Percentiles rank a stretch among this genome's conserved stretches.
Conservation (phyloP, 352 stramenopile genomes). For the Halophytophthora polymorphica region DNA sequence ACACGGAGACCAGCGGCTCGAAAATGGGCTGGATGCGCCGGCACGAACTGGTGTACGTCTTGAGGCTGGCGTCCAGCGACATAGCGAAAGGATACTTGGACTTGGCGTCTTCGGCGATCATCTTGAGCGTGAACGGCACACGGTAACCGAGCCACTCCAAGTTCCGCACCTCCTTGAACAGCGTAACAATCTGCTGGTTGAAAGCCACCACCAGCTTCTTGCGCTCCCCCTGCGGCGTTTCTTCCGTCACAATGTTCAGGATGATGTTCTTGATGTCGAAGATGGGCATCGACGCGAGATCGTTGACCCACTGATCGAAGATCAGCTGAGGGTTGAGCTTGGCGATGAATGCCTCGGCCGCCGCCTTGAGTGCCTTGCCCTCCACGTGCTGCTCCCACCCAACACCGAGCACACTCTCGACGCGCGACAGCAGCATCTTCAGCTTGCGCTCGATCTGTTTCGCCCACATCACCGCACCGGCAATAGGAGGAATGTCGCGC, state of each 20-base stretch:
- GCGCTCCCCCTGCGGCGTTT: constrained; percentile 61
- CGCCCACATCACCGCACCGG: constrained; percentile 98
- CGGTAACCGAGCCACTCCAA: constrained; percentile 97
- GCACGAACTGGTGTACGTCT: constrained; percentile 89
- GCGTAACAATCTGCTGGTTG: constrained; percentile 96
- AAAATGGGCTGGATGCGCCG: constrained; percentile 83
- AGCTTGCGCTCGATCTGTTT: constrained; percentile 99
- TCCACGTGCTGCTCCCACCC: constrained; percentile 98
- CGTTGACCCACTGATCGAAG: constrained; percentile 94
- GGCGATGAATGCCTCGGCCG: constrained; percentile 81
- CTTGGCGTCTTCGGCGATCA: constrained; percentile 96
- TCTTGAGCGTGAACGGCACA: constrained; percentile 94
- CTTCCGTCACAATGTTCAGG: constrained; percentile 85
- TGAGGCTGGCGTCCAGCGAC: constrained; percentile 95
- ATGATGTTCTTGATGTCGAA: constrained; percentile 92
- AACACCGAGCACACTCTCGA: constrained; percentile 95
- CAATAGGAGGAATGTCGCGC: constrained; percentile 96
- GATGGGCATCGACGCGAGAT: constrained; percentile 87
- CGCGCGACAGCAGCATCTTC: constrained; percentile 93
- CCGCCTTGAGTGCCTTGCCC: constrained; percentile 94
- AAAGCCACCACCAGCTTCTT: constrained; percentile 90
- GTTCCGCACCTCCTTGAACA: constrained; percentile 99
- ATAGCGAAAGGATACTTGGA: constrained; percentile 97
- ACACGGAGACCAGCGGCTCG: constrained; percentile 65
- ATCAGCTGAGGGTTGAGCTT: constrained; percentile 90